A percentile compares a stretch with the other conserved stretches of the same genome.
These are phyloP conservation scores for Plasmodium gallinaceum DNA, from an alignment of 169 alveolate genomes.

Conservation along the genomic window DNA sequence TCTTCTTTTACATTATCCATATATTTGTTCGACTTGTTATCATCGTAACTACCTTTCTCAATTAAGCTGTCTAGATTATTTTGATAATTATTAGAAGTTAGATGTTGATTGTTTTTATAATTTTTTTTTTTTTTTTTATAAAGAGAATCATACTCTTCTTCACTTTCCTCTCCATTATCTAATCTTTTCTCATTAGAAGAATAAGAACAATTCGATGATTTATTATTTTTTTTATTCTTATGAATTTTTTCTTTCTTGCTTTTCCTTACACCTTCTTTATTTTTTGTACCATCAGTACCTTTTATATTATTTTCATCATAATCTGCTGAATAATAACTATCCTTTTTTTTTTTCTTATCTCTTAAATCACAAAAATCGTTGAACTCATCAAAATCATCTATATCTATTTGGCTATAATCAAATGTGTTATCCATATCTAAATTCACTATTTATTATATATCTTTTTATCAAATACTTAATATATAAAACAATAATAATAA, in stretches of 20 bases:
- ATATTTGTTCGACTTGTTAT: not conserved
- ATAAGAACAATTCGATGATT: not conserved
- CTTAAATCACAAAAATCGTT: slow-evolving; percentile 20
- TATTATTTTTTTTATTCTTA: not conserved
- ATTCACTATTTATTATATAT: not conserved
- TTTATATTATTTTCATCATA: not conserved
- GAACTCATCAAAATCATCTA: slow-evolving; percentile 39
- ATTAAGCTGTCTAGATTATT: not conserved
- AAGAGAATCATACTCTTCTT: not conserved
- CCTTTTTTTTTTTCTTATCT: slow-evolving; percentile 20
- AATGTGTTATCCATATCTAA: slow-evolving; percentile 31
- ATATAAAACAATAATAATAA: no score
- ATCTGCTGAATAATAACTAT: slow-evolving; percentile 4
- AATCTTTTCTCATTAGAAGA: not conserved
- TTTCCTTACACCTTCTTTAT: slow-evolving; percentile 2
- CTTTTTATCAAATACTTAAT: not conserved
- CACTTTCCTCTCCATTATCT: not conserved
- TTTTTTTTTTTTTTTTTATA: not conserved
- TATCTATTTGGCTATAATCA: slow-evolving; percentile 41
- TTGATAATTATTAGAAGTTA: not conserved
- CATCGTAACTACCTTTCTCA: not conserved
- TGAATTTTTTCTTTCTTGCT: not conserved
- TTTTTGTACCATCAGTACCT: not conserved
- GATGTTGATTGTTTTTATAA: not conserved
- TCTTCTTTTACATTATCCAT: slow-evolving; percentile 9